Evolutionary conservation across 371 early-diverging fungal genomes (phyloP), one percentile per base, ranked within the genome.

Genomic region (Apophysomyces trapeziformis): DNA sequence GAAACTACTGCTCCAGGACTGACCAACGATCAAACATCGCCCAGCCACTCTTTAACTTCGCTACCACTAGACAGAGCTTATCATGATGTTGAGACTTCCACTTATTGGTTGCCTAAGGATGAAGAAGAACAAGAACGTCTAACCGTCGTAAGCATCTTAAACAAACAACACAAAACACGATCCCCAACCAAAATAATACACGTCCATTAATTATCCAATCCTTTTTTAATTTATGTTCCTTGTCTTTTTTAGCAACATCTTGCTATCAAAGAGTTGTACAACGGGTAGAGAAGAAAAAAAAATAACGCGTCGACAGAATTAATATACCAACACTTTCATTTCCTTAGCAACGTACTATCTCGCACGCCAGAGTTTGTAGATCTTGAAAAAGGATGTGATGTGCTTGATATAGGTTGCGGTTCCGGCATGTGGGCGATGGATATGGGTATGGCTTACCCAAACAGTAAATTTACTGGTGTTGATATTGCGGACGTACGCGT

Each of bases 391-490:
- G 32, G 14, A n/a, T 11, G 36, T 32, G 7, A 50, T 50, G 18
- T 68, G 6, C 54, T 50, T 0, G 54, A 50, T 44, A 57, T 71
- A 46, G 71, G 74, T 6, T 74, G 74, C 58, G 74, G 74, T n/a
- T 56, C 74, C 13, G 74, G 74, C 11, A 65, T 59, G 16, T 74
- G 74, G 74, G 39, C 66, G 7, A 65, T 74, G 71, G 85, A 85
- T 50, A 83, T 83, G 79, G 77, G 82, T 7, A 73, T 74, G 32
- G 79, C 80, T 56, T 77, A 73, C 58, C 82, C 84, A 39, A 64
- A 66, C 14, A 67, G 78, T 4, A 69, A 79, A 7, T 74, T 83
- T 47, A 66, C 67, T 26, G 85, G 82, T 7, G 68, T 85, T 11
- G 84, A 85, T 60, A 69, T 78, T 60, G 68, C 72, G 1, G 43